Percentiles rank a stretch among this genome's conserved stretches.
Evolutionary conservation across 2,329 filamentous ascomycete genomes (phyloP).

Genomic region (Aspergillus cejpii): DNA sequence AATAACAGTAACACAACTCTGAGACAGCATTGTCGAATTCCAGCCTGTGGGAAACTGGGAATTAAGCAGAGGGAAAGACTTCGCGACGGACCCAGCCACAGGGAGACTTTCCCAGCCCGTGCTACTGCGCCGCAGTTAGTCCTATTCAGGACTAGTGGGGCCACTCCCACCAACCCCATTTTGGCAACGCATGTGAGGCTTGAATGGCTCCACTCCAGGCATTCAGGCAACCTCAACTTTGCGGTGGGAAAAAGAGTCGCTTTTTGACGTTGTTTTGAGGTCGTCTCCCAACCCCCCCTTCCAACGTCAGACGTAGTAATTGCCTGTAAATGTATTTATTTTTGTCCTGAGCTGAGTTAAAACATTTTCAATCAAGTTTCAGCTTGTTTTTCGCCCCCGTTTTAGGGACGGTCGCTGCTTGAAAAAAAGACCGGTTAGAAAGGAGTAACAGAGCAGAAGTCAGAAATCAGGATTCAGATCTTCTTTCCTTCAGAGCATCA

Average conservation of each 20-base stretch:
- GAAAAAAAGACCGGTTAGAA: background rate
- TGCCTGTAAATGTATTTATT: background rate
- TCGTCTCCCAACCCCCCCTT: background rate
- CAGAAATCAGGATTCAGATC: conserved; percentile 1
- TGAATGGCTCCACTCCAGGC: conserved; percentile 4
- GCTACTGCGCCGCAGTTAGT: background rate
- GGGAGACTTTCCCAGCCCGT: background rate
- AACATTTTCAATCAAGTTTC: background rate
- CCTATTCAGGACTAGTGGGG: background rate
- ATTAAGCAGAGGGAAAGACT: conserved; percentile 4
- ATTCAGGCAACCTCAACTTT: conserved; percentile 3
- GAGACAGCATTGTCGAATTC: background rate
- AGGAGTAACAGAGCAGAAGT: background rate
- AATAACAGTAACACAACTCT: background rate
- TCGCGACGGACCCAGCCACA: conserved; percentile 4
- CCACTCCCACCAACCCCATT: background rate
- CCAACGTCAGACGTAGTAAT: background rate
- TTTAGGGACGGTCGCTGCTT: background rate
- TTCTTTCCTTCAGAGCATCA: conserved; percentile 11
- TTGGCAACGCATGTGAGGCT: background rate
- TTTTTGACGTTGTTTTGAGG: background rate
- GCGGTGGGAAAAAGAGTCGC: background rate
- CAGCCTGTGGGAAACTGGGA: background rate
- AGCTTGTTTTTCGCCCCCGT: background rate
- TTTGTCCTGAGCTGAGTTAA: no score